Conservation (phyloP, 495 filamentous ascomycete genomes). For the Xylaria curta region DNA sequence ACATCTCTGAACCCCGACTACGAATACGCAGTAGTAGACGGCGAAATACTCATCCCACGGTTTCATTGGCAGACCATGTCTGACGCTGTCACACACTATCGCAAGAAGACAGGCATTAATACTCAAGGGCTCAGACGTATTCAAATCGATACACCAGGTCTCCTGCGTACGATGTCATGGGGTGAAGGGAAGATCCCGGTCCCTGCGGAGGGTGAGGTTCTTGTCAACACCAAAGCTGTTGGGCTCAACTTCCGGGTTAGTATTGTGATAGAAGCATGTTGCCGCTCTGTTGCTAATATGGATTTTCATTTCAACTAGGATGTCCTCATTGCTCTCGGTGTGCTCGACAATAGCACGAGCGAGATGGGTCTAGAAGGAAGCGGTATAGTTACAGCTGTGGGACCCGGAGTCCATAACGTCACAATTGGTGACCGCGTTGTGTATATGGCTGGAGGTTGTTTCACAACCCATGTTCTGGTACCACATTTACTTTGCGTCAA, state of each 20-base stretch:
- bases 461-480: neutral
- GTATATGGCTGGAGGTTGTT: neutral
- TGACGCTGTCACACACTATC: neutral
- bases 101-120: too few relatives aligned
- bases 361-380: slow-evolving; percentile 34
- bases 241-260: slow-evolving; percentile 45
- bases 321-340: slow-evolving; percentile 41
- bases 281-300: too few relatives aligned
- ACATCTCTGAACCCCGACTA: slow-evolving; percentile 6
- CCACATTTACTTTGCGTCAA: slow-evolving; percentile 24
- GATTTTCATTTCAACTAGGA: slow-evolving; percentile 24
- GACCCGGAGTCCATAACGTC: slow-evolving; percentile 37
- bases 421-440: slow-evolving; percentile 45
- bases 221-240: slow-evolving; percentile 31
- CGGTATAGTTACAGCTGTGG: slow-evolving; percentile 40
- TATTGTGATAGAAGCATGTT: neutral
- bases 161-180: slow-evolving; percentile 9
- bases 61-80: slow-evolving; percentile 20
- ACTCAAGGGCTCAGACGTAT: neutral
- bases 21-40: slow-evolving; percentile 24
- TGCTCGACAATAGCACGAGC: slow-evolving; percentile 35
- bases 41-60: slow-evolving; percentile 19
- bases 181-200: neutral
- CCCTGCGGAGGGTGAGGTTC: slow-evolving; percentile 21
- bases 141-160: slow-evolving; percentile 1